A percentile compares a stretch with the other conserved stretches of the same genome.
Conservation (phyloP, 495 filamentous ascomycete genomes). For the Hypoxylon trugodes region DNA sequence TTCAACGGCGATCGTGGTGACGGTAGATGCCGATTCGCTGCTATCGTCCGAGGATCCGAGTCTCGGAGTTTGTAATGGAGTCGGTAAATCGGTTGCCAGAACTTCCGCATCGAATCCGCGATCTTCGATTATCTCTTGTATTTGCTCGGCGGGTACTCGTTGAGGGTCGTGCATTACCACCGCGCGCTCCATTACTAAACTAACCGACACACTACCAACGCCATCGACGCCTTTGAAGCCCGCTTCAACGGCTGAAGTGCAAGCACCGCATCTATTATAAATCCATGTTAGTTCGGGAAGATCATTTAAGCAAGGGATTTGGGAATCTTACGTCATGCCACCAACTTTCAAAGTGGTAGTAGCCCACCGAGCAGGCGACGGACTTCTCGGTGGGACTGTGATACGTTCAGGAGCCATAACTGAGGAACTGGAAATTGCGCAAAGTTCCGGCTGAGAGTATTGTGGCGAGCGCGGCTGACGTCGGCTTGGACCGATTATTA, state of each 20-base stretch:
- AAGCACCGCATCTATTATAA: constrained; percentile 78
- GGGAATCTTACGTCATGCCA: constrained; percentile 79
- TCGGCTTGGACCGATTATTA: constrained; percentile 11
- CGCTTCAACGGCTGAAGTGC: constrained; percentile 84
- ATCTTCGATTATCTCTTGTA: constrained; percentile 90
- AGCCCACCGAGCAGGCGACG: constrained; percentile 69
- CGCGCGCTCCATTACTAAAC: constrained; percentile 89
- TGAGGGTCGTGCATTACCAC: constrained; percentile 88
- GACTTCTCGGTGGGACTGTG: constrained; percentile 53
- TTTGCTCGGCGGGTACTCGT: constrained; percentile 72
- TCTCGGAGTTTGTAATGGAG: constrained; percentile 46
- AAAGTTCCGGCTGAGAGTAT: background rate
- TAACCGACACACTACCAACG: constrained; percentile 84
- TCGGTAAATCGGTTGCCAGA: constrained; percentile 78
- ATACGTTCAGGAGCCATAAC: constrained; percentile 59
- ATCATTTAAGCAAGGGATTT: background rate
- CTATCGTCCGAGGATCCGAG: constrained; percentile 31
- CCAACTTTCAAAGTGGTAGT: constrained; percentile 90
- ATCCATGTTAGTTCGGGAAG: constrained; percentile 16
- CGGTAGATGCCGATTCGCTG: constrained; percentile 52
- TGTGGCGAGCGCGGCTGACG: background rate
- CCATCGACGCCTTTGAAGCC: constrained; percentile 85
- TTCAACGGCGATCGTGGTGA: constrained; percentile 84
- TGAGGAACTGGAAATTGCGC: constrained; percentile 21
- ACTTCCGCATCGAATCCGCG: constrained; percentile 94